These are phyloP conservation scores for Phialocephala sp. DNA, from an alignment of 2,329 filamentous ascomycete genomes.

Conservation along the genomic window DNA sequence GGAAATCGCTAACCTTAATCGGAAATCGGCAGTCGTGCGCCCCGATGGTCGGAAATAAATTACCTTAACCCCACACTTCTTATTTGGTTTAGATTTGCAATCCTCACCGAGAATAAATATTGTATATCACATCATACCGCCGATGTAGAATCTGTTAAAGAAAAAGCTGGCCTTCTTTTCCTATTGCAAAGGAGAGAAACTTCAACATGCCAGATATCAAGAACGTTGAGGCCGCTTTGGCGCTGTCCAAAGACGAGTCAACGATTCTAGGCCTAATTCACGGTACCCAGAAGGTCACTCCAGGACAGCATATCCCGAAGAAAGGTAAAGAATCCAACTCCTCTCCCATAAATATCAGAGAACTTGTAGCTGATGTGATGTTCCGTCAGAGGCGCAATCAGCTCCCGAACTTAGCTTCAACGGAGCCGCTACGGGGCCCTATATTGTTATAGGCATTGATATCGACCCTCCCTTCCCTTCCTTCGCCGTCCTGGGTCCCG, in stretches of 20 bases:
- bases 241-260: slow-evolving; percentile 37
- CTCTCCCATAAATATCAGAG: slow-evolving; percentile 8
- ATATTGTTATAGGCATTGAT: slow-evolving; percentile 51
- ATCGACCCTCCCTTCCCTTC: slow-evolving; percentile 54
- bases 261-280: slow-evolving; percentile 43
- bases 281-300: slow-evolving; percentile 38
- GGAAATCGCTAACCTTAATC: too few relatives aligned
- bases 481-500: slow-evolving; percentile 49
- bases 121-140: not conserved
- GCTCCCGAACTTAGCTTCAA: not conserved
- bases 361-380: slow-evolving; percentile 2
- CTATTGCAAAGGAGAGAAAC: not conserved
- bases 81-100: not conserved
- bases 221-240: slow-evolving; percentile 8
- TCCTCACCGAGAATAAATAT: not conserved
- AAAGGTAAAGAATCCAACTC: slow-evolving; percentile 33
- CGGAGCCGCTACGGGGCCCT: slow-evolving; percentile 35
- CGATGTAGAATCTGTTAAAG: not conserved
- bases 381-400: slow-evolving; percentile 1
- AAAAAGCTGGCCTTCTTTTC: not conserved
- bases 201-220: not conserved
- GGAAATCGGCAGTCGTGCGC: too few relatives aligned
- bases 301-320: slow-evolving; percentile 43
- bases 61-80: not conserved
- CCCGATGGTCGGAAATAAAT: not conserved